Conservation (phyloP, 2,329 filamentous ascomycete species). For the Aspergillus carbonarius region DNA sequence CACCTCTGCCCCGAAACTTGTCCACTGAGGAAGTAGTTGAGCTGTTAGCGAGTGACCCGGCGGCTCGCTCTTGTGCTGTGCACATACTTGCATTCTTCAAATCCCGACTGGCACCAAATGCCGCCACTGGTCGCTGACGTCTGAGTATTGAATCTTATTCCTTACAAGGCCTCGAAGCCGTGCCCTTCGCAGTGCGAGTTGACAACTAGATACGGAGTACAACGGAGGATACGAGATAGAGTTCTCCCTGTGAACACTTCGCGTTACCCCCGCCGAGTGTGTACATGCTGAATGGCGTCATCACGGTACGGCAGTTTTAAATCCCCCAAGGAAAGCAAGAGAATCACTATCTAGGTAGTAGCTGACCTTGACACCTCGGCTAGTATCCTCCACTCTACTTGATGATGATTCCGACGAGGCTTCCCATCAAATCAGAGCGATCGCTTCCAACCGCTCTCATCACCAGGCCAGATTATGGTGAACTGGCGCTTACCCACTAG, state of each 20-base stretch:
- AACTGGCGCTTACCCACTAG: background rate
- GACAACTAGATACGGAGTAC: background rate
- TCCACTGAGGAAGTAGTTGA: background rate
- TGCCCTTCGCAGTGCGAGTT: background rate
- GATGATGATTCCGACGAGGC: background rate
- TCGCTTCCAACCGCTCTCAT: background rate
- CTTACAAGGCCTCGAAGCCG: background rate
- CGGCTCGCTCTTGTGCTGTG: background rate
- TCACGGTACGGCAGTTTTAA: background rate
- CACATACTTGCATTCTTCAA: background rate
- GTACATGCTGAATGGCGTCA: background rate
- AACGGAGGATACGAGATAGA: background rate
- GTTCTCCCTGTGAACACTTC: background rate
- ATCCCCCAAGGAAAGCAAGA: background rate
- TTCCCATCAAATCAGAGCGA: background rate
- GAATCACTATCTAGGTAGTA: too few relatives aligned
- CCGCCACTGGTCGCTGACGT: background rate
- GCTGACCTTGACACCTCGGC: background rate
- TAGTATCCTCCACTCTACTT: background rate
- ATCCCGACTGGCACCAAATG: conserved; percentile 3
- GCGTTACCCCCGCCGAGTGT: background rate
- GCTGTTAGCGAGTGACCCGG: background rate
- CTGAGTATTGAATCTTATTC: background rate
- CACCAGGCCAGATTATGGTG: background rate
- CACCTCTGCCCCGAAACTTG: background rate